Percentiles rank a stretch among this genome's conserved stretches.
Evolutionary conservation across 2,329 filamentous ascomycete species (phyloP).

Genomic region (Calonectria honghensis): DNA sequence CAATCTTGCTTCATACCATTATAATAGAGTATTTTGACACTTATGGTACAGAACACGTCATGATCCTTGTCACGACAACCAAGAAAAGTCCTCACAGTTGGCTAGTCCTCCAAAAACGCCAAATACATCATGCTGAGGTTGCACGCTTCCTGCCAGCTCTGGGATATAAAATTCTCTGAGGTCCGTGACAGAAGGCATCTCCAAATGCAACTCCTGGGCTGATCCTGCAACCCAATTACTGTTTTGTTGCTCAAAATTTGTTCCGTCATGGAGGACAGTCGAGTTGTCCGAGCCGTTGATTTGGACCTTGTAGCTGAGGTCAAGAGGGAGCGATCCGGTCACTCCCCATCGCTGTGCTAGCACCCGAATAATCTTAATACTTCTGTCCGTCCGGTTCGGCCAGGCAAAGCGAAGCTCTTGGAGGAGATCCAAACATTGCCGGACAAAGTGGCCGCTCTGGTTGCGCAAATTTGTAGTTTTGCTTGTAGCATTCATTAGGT

Average conservation of each 20-base stretch:
- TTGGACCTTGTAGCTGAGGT: conserved; percentile 20
- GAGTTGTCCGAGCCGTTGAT: neutral
- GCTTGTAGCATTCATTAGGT: conserved; percentile 29
- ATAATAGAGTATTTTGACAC: neutral
- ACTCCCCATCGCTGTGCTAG: conserved; percentile 28
- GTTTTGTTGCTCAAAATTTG: neutral
- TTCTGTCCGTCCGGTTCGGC: conserved; percentile 23
- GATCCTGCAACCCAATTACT: neutral
- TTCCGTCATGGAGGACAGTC: neutral
- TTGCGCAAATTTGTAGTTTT: neutral
- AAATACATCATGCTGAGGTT: conserved; percentile 1
- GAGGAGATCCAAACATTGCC: conserved; percentile 13
- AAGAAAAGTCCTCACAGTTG: conserved; percentile 18
- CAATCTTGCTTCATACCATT: neutral
- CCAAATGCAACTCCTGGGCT: neutral
- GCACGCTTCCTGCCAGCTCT: neutral
- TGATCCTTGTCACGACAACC: neutral
- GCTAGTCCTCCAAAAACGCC: neutral
- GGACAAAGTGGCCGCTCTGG: conserved; percentile 18
- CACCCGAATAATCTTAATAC: conserved; percentile 26
- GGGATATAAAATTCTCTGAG: neutral
- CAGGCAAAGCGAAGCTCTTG: neutral
- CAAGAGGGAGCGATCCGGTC: conserved; percentile 10
- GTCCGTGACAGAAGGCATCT: neutral
- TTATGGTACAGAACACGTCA: neutral